Conservation (phyloP, 306 rosid genomes). For the Corylus americana region DNA sequence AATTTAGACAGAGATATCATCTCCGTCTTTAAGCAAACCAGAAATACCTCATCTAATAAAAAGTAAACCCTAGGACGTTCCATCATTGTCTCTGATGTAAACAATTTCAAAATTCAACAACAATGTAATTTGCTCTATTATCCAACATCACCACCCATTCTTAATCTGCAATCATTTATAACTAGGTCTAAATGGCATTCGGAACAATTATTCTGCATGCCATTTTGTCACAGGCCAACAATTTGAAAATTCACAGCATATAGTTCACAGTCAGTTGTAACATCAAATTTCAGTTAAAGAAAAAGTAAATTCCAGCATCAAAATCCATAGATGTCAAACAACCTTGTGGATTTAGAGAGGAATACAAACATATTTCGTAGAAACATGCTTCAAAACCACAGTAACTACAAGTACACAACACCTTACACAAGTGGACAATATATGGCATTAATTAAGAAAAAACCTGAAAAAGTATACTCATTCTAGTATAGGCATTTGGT, state of each 20-base stretch:
- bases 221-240: no score
- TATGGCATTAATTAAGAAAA: background rate
- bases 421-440: background rate
- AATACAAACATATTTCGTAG: background rate
- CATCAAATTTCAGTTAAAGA: background rate
- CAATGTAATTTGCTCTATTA: no score
- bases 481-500: background rate
- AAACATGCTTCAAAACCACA: background rate
- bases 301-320: background rate
- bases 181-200: no score
- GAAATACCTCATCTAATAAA: no score
- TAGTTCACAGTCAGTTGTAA: background rate
- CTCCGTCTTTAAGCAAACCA: no score
- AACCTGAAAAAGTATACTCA: background rate
- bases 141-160: no score
- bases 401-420: background rate
- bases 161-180: no score
- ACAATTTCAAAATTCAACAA: background rate
- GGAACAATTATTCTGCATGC: no score
- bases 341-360: background rate
- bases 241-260: background rate
- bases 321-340: background rate
- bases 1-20: no score
- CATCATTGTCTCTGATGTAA: background rate
- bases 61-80: no score